A percentile compares a stretch with the other conserved stretches of the same genome.
Conservation (phyloP, 2,329 filamentous ascomycete genomes). For the Allantophomopsis lycopodina region DNA sequence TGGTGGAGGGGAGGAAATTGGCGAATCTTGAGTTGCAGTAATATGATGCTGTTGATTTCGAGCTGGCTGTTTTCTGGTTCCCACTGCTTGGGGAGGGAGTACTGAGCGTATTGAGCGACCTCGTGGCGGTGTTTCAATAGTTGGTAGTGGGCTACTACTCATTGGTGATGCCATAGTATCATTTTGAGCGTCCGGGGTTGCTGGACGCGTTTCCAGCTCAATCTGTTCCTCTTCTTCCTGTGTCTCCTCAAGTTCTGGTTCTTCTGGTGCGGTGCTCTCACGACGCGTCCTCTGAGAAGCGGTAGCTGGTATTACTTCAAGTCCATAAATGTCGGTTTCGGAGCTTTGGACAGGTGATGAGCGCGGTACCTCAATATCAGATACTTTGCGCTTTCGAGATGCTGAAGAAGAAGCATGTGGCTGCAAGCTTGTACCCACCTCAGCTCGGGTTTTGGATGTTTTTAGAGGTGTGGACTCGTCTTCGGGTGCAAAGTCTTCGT, state of each 20-base stretch:
- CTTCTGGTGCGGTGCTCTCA: constrained; percentile 1
- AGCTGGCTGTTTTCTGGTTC: constrained; percentile 2
- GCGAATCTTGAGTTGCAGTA: constrained; percentile 13
- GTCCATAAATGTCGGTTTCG: constrained; percentile 7
- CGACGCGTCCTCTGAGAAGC: constrained; percentile 1
- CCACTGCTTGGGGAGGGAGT: neutral
- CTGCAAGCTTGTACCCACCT: constrained; percentile 11
- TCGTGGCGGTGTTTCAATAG: constrained; percentile 7
- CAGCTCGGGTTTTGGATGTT: constrained; percentile 25
- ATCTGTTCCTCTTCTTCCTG: constrained; percentile 1
- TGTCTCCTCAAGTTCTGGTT: constrained; percentile 8
- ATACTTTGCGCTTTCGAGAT: constrained; percentile 39
- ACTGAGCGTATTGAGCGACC: neutral
- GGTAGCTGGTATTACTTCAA: constrained; percentile 3
- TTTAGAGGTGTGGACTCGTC: constrained; percentile 56
- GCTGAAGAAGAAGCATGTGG: constrained; percentile 20
- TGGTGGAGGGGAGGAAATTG: constrained; percentile 45
- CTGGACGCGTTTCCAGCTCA: neutral
- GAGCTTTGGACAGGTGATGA: constrained; percentile 9
- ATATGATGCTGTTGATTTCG: constrained; percentile 10
- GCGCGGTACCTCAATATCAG: constrained; percentile 11
- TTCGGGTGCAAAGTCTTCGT: constrained; percentile 43
- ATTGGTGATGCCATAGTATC: constrained; percentile 19
- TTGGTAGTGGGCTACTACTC: constrained; percentile 14
- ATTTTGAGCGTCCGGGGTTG: constrained; percentile 15